Percentiles rank a stretch among this genome's conserved stretches.
Evolutionary conservation across 83 land plant species (phyloP).

Genomic region (Larix sibirica): DNA sequence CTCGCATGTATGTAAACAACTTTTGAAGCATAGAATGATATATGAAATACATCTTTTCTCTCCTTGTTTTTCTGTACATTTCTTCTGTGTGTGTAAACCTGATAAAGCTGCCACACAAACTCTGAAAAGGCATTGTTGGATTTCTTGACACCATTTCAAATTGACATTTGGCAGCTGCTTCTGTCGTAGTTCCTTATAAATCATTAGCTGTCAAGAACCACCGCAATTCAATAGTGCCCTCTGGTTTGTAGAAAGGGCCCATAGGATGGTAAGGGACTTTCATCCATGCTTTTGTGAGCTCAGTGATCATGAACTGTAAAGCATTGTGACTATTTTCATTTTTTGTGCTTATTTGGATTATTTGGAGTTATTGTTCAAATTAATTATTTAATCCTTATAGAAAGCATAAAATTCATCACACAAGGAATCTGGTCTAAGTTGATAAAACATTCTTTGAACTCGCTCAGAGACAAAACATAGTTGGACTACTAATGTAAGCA

Average conservation of each 20-base stretch:
- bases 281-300: background rate
- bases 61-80: too few relatives aligned
- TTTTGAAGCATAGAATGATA: too few relatives aligned
- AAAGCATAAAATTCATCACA: background rate
- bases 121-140: background rate
- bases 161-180: background rate
- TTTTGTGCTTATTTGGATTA: background rate
- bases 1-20: too few relatives aligned
- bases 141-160: background rate
- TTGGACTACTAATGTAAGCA: too few relatives aligned
- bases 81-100: too few relatives aligned
- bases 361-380: background rate
- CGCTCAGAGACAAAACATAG: too few relatives aligned
- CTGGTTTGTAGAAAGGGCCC: background rate
- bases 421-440: background rate
- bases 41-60: too few relatives aligned
- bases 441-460: background rate
- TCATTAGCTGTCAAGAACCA: background rate
- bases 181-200: background rate
- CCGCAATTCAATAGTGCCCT: background rate
- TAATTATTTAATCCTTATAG: background rate
- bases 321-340: background rate
- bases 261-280: background rate
- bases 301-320: background rate
- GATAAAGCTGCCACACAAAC: background rate